phyloP scores from a whole-genome alignment of 2,329 filamentous ascomycete species.

The Fonsecaea pedrosoi region DNA sequence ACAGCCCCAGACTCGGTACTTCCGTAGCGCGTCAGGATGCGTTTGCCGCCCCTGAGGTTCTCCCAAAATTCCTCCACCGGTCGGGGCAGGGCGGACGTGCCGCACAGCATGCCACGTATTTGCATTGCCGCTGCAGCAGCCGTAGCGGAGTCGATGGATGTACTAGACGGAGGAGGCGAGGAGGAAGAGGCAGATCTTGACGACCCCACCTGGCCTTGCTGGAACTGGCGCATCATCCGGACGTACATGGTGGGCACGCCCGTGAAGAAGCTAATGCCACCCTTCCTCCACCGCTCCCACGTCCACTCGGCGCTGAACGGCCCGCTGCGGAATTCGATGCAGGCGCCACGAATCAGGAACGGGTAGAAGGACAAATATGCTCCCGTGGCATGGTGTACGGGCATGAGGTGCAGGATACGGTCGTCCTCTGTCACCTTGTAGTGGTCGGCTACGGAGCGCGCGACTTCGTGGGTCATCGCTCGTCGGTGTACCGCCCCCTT shows the following conservation, averaged over 20 bases:
- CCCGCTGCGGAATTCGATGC: conserved; percentile 50
- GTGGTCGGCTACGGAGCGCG: conserved; percentile 40
- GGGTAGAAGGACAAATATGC: conserved; percentile 42
- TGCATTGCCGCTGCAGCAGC: conserved; percentile 41
- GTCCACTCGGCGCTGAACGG: conserved; percentile 46
- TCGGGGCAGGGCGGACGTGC: conserved; percentile 55
- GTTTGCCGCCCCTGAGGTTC: conserved; percentile 46
- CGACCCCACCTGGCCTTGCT: conserved; percentile 42
- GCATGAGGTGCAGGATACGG: conserved; percentile 45
- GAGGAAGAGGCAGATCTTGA: conserved; percentile 38
- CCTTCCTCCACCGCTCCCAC: conserved; percentile 46
- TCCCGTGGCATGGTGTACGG: conserved; percentile 44
- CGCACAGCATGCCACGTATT: conserved; percentile 37
- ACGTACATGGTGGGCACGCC: conserved; percentile 51
- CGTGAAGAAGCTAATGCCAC: conserved; percentile 46
- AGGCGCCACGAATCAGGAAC: conserved; percentile 48
- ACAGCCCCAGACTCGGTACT: conserved; percentile 53
- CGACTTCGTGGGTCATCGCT: conserved; percentile 31
- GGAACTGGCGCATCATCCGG: conserved; percentile 45
- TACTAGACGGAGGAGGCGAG: conserved; percentile 43
- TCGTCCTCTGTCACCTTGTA: conserved; percentile 40
- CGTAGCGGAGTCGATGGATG: conserved; percentile 43
- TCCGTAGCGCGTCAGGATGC: conserved; percentile 52
- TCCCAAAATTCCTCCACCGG: conserved; percentile 59
- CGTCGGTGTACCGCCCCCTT: conserved; percentile 62